phyloP scores from a whole-genome alignment of 2,329 filamentous ascomycete species.

The Ustulina deusta region DNA sequence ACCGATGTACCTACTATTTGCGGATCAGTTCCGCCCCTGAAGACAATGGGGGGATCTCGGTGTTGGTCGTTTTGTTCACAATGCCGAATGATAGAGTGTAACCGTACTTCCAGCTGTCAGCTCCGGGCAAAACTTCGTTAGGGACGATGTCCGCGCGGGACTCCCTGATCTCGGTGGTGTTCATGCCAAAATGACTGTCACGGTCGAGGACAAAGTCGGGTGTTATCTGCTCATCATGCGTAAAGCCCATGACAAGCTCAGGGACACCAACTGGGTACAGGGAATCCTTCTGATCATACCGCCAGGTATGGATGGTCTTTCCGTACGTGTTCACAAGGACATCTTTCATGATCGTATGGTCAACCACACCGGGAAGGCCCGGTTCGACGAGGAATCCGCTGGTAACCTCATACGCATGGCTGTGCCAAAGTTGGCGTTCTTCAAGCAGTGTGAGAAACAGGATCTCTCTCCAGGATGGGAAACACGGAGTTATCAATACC shows the following conservation, averaged over 20 bases:
- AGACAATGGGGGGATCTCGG: not conserved
- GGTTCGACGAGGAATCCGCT: conserved; percentile 43
- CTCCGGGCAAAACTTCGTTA: conserved; percentile 30
- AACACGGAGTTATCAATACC: conserved; percentile 22
- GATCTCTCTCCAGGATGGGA: not conserved
- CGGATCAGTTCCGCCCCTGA: not conserved
- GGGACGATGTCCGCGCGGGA: conserved; percentile 40
- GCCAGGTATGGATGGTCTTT: conserved; percentile 47
- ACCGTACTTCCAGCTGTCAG: conserved; percentile 31
- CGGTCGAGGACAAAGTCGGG: conserved; percentile 42
- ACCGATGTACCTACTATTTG: not conserved
- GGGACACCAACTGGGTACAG: conserved; percentile 69
- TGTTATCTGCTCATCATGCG: conserved; percentile 60
- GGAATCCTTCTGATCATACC: conserved; percentile 42
- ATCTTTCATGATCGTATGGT: conserved; percentile 47
- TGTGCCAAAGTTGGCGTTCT: conserved; percentile 45
- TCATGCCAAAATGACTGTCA: conserved; percentile 42
- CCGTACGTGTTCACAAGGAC: conserved; percentile 45
- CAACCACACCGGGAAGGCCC: conserved; percentile 37
- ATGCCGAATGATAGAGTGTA: conserved; percentile 16
- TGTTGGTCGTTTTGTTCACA: conserved; percentile 5
- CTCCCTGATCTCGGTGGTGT: conserved; percentile 42
- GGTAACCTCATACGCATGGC: conserved; percentile 43
- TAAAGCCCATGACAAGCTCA: conserved; percentile 74
- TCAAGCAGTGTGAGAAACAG: conserved; percentile 17